These are phyloP conservation scores for Annulohypoxylon bovei DNA, from an alignment of 495 filamentous ascomycete genomes.

Conservation along the genomic window DNA sequence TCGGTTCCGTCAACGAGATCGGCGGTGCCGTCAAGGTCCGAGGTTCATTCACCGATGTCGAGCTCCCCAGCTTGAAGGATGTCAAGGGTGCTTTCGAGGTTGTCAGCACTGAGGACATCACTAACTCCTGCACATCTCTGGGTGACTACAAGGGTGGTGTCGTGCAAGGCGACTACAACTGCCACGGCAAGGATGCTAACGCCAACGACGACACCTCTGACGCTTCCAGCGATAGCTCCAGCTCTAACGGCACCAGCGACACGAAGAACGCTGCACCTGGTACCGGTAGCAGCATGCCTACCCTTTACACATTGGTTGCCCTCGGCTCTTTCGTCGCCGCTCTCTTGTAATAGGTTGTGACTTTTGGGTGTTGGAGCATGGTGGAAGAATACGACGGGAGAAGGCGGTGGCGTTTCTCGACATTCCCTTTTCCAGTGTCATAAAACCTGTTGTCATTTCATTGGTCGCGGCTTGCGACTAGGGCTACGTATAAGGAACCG, in stretches of 20 bases:
- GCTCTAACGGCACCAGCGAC: constrained; percentile 26
- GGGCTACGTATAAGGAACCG: constrained; percentile 46
- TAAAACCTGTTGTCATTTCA: constrained; percentile 46
- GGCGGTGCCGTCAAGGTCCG: constrained; percentile 88
- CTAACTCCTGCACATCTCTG: constrained; percentile 58
- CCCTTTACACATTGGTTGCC: constrained; percentile 52
- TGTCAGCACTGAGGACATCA: constrained; percentile 74
- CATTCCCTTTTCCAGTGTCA: constrained; percentile 43
- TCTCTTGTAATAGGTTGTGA: constrained; percentile 42
- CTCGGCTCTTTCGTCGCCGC: constrained; percentile 50
- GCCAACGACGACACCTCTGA: constrained; percentile 55
- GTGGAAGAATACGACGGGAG: constrained; percentile 15
- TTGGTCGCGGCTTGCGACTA: constrained; percentile 31
- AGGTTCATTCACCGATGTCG: constrained; percentile 81
- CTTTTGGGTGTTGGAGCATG: constrained; percentile 32
- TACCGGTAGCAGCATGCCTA: constrained; percentile 47
- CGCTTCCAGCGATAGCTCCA: constrained; percentile 39
- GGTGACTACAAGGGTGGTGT: constrained; percentile 53
- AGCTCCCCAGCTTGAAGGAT: constrained; percentile 72
- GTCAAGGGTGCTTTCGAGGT: constrained; percentile 91
- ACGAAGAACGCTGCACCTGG: constrained; percentile 45
- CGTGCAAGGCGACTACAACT: constrained; percentile 71
- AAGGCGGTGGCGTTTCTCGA: constrained; percentile 38
- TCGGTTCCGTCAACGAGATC: constrained; percentile 73
- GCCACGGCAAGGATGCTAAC: constrained; percentile 57